phyloP scores from a whole-genome alignment of 441 rosid species.

The Erodium moschatum region DNA sequence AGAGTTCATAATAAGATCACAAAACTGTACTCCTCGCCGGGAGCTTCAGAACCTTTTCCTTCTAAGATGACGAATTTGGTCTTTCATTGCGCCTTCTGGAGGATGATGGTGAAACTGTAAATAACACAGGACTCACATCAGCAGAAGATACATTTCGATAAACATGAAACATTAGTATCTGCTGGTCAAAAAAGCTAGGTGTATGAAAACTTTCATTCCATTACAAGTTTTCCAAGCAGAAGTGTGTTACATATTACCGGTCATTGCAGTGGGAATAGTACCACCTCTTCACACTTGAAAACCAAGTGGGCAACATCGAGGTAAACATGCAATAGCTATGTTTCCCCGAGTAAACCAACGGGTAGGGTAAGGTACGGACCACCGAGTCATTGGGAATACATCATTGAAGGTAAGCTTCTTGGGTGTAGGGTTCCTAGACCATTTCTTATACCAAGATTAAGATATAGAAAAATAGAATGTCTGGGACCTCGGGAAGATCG shows the following conservation, averaged over 20 bases:
- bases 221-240: not conserved
- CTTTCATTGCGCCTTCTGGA: slow-evolving; percentile 1
- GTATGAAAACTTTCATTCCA: not conserved
- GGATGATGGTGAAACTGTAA: slow-evolving; percentile 2
- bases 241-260: not conserved
- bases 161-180: not conserved
- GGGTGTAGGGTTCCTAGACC: no score
- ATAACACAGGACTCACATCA: not conserved
- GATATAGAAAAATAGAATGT: no score
- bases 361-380: no score
- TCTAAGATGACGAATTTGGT: not conserved
- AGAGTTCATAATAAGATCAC: not conserved
- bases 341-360: no score
- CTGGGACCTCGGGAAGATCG: no score
- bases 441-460: no score
- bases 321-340: no score
- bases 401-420: no score
- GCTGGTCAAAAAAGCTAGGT: not conserved
- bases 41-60: not conserved
- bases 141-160: not conserved
- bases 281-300: not conserved
- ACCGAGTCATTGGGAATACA: no score
- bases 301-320: no score
- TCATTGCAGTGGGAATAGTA: not conserved
- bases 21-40: not conserved